These are phyloP conservation scores for Torulaspora maleeae DNA, from an alignment of 805 yeast genomes.

Conservation along the genomic window DNA sequence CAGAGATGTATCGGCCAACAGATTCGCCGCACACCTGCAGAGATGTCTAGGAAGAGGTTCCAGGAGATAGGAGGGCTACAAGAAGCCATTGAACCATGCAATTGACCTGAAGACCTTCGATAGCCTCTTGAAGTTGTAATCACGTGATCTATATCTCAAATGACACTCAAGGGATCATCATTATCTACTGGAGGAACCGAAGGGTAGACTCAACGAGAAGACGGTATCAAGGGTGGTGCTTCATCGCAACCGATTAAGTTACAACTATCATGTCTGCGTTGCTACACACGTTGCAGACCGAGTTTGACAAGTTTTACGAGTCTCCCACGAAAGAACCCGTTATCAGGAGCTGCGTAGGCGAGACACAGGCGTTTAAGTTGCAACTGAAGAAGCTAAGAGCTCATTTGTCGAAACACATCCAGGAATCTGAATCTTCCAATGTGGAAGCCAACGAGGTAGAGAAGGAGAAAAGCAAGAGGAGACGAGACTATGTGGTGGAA, in stretches of 20 bases:
- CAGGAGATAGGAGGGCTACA: slow-evolving; percentile 36
- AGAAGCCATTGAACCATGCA: neutral
- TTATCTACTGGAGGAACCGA: neutral
- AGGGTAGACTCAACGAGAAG: neutral
- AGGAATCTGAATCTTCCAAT: slow-evolving; percentile 17
- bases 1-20: slow-evolving; percentile 80
- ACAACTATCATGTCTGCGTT: slow-evolving; percentile 16
- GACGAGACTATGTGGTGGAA: slow-evolving; percentile 28
- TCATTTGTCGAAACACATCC: slow-evolving; percentile 37
- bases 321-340: slow-evolving; percentile 13
- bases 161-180: neutral
- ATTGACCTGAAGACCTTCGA: neutral
- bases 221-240: neutral
- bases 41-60: slow-evolving; percentile 77
- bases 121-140: neutral
- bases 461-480: slow-evolving; percentile 17
- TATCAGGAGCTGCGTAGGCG: slow-evolving; percentile 24
- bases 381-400: slow-evolving; percentile 41
- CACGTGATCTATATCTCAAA: neutral
- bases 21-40: slow-evolving; percentile 91
- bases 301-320: slow-evolving; percentile 21
- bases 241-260: neutral
- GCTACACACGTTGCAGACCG: slow-evolving; percentile 18
- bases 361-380: slow-evolving; percentile 37
- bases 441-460: slow-evolving; percentile 19